Evolutionary conservation across 768 basidiomycete genomes (phyloP).

Genomic region (Leccinum uliginosum): DNA sequence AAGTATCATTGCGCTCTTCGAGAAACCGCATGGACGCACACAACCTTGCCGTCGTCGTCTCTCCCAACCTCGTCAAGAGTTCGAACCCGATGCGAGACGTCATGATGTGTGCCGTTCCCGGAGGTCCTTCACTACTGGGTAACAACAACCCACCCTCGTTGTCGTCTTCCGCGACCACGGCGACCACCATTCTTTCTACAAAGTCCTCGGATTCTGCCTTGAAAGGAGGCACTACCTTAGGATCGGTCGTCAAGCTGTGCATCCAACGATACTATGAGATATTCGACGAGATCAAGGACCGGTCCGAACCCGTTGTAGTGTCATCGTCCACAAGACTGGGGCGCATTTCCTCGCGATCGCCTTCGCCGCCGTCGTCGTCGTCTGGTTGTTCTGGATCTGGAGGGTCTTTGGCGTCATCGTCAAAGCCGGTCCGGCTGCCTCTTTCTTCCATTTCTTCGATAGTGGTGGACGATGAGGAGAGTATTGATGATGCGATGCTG

Average conservation of each 20-base stretch:
- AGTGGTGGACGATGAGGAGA: constrained; percentile 58
- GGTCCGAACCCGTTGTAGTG: constrained; percentile 49
- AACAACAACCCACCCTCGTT: constrained; percentile 22
- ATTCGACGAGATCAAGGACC: constrained; percentile 77
- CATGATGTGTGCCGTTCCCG: constrained; percentile 63
- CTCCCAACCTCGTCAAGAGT: constrained; percentile 74
- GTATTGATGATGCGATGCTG: constrained; percentile 71
- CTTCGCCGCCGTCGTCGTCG: constrained; percentile 25
- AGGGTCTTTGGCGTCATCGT: constrained; percentile 13
- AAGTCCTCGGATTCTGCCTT: constrained; percentile 25
- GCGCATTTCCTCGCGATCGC: constrained; percentile 20
- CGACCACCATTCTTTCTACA: constrained; percentile 16
- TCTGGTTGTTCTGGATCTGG: constrained; percentile 13
- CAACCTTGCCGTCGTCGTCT: constrained; percentile 76
- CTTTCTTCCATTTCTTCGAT: constrained; percentile 16
- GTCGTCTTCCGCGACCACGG: constrained; percentile 11
- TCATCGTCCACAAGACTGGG: constrained; percentile 20
- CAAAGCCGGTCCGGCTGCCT: constrained; percentile 15
- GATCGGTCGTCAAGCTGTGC: constrained; percentile 67
- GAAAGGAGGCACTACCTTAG: constrained; percentile 61
- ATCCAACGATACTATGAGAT: constrained; percentile 82
- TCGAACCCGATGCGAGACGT: constrained; percentile 68
- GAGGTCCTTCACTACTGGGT: constrained; percentile 37
- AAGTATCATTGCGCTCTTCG: constrained; percentile 64
- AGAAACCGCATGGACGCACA: constrained; percentile 79